Percentiles rank a stretch among this genome's conserved stretches.
These are phyloP conservation scores for Pythium grandisporangium DNA, from an alignment of 352 stramenopile species.

Conservation along the genomic window DNA sequence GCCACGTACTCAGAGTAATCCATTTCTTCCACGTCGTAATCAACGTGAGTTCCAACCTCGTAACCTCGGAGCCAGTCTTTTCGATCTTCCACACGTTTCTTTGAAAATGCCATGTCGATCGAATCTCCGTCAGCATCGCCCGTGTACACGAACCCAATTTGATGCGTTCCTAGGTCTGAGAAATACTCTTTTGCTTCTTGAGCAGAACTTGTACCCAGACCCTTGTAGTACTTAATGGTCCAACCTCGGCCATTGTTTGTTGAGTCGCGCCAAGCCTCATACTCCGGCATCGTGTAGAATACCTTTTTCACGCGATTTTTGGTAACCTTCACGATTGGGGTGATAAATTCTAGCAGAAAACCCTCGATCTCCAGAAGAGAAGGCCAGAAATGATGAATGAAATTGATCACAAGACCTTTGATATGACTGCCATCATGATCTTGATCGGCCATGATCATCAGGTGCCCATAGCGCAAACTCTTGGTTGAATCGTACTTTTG, in stretches of 20 bases:
- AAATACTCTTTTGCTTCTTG: slow-evolving; percentile 98
- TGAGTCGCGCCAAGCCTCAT: slow-evolving; percentile 87
- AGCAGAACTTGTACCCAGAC: slow-evolving; percentile 96
- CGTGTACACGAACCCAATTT: slow-evolving; percentile 92
- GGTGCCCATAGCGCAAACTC: slow-evolving; percentile 90
- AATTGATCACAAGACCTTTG: slow-evolving; percentile 98
- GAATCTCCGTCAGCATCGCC: slow-evolving; percentile 82
- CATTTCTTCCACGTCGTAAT: slow-evolving; percentile 91
- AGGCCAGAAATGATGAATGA: slow-evolving; percentile 99
- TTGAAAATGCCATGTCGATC: slow-evolving; percentile 98
- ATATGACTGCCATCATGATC: slow-evolving; percentile 99
- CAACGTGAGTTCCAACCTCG: slow-evolving; percentile 81
- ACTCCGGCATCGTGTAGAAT: slow-evolving; percentile 98
- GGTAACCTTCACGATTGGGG: slow-evolving; percentile 95
- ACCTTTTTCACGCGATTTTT: slow-evolving; percentile 80
- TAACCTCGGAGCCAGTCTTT: slow-evolving; percentile 94
- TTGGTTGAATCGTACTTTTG: slow-evolving; percentile 90
- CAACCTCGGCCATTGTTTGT: slow-evolving; percentile 89
- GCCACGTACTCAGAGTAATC: slow-evolving; percentile 85
- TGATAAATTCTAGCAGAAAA: slow-evolving; percentile 95
- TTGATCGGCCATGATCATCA: slow-evolving; percentile 99
- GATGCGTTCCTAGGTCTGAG: slow-evolving; percentile 88
- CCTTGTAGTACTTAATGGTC: slow-evolving; percentile 99
- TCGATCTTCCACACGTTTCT: slow-evolving; percentile 93
- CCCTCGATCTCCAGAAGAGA: slow-evolving; percentile 87